Conservation (phyloP, 2,329 filamentous ascomycete genomes). For the Phoma sp. region DNA sequence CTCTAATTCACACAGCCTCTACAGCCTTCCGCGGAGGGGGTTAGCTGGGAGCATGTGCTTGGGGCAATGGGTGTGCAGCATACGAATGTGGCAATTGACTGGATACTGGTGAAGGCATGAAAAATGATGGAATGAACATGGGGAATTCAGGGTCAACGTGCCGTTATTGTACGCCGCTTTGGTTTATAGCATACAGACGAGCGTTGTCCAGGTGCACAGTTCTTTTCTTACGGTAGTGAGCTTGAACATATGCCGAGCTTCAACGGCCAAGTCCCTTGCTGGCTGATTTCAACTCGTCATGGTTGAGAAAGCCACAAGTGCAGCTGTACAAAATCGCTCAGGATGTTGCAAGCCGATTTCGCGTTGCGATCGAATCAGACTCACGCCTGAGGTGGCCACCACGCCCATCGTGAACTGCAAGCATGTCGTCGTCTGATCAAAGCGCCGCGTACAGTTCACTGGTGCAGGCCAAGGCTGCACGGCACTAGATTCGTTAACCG, state of each 20-base stretch:
- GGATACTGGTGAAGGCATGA: background rate
- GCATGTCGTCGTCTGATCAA: conserved; percentile 9
- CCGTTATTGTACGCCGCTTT: background rate
- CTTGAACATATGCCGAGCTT: background rate
- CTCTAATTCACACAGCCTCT: conserved; percentile 2
- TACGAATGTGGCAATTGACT: background rate
- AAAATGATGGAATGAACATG: background rate
- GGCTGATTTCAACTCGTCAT: conserved; percentile 3
- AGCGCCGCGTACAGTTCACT: conserved; percentile 4
- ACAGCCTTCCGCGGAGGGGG: background rate
- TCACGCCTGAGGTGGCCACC: conserved; percentile 1
- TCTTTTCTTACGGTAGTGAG: conserved; percentile 1
- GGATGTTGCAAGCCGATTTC: conserved; percentile 1
- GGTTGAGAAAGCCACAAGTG: conserved; percentile 14
- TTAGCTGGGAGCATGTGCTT: background rate
- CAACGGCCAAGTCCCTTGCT: conserved; percentile 3
- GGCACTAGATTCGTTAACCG: conserved; percentile 1
- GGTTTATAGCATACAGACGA: background rate
- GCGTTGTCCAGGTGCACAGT: background rate
- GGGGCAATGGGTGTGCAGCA: background rate
- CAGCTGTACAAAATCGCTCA: conserved; percentile 5
- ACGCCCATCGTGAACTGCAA: conserved; percentile 4
- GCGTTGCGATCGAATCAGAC: conserved; percentile 5
- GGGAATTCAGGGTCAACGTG: background rate
- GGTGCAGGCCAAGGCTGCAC: conserved; percentile 2